phyloP scores from a whole-genome alignment of 2,329 filamentous ascomycete species.

The Apiospora arundinis region DNA sequence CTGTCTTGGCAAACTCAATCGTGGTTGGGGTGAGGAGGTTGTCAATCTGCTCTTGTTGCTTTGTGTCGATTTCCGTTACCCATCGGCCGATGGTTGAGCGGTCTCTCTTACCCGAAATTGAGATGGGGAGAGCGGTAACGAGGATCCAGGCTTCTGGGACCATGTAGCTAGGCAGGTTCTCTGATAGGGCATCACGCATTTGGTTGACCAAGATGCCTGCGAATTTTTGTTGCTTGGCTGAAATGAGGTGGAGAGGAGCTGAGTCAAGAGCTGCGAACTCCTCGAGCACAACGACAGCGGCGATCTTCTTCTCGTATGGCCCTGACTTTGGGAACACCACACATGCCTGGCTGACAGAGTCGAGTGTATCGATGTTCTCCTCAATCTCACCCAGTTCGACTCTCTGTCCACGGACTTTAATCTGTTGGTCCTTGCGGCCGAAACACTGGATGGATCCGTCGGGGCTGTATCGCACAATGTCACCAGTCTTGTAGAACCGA shows the following conservation, averaged over 20 bases:
- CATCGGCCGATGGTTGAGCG: neutral
- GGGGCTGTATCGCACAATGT: conserved; percentile 34
- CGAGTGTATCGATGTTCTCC: conserved; percentile 22
- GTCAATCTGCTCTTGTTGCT: neutral
- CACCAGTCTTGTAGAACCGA: conserved; percentile 28
- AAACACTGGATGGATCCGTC: conserved; percentile 33
- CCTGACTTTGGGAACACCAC: conserved; percentile 23
- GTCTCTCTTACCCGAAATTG: conserved; percentile 18
- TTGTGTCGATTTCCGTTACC: conserved; percentile 16
- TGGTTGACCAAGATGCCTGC: conserved; percentile 2
- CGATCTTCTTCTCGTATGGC: conserved; percentile 17
- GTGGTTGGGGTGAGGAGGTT: conserved; percentile 19
- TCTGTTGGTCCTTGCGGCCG: conserved; percentile 54
- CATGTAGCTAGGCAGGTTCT: conserved; percentile 20
- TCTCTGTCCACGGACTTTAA: conserved; percentile 55
- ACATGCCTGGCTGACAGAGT: conserved; percentile 14
- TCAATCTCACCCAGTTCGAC: conserved; percentile 54
- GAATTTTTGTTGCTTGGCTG: neutral
- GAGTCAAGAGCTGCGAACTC: neutral
- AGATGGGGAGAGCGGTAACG: neutral
- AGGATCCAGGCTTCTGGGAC: conserved; percentile 5
- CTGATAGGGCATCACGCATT: conserved; percentile 19
- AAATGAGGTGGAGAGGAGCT: conserved; percentile 17
- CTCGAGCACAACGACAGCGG: conserved; percentile 21
- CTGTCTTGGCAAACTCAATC: conserved; percentile 17